phyloP scores from a whole-genome alignment of 2,329 filamentous ascomycete species.

The Acarospora socialis region DNA sequence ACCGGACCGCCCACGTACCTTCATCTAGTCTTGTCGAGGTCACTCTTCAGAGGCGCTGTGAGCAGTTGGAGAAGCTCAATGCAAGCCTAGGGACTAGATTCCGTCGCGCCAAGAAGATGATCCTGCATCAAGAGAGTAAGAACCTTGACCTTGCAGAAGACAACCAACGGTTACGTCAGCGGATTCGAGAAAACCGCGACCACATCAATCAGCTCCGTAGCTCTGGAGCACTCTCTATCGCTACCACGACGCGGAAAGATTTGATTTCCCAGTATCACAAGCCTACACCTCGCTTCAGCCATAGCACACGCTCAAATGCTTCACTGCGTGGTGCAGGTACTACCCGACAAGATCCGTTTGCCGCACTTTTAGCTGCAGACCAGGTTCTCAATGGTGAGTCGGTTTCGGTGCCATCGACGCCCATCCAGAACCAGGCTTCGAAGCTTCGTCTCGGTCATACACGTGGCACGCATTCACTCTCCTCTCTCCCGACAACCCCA shows the following conservation, averaged over 20 bases:
- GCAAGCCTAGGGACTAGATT: constrained; percentile 49
- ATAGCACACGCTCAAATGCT: constrained; percentile 25
- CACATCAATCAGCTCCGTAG: constrained; percentile 69
- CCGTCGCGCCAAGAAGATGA: constrained; percentile 60
- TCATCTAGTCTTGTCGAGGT: too few species aligned
- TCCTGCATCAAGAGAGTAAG: constrained; percentile 64
- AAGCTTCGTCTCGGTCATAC: constrained; percentile 47
- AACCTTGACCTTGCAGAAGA: constrained; percentile 58
- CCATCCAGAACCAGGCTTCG: constrained; percentile 36
- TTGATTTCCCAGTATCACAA: constrained; percentile 31
- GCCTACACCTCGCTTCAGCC: constrained; percentile 26
- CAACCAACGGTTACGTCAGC: constrained; percentile 60
- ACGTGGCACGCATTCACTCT: constrained; percentile 68
- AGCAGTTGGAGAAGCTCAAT: constrained; percentile 53
- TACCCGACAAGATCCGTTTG: constrained; percentile 56
- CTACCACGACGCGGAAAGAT: constrained; percentile 43
- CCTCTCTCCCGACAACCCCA: constrained; percentile 69
- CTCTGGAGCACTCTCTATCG: constrained; percentile 52
- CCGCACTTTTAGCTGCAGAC: constrained; percentile 57
- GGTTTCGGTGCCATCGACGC: constrained; percentile 60
- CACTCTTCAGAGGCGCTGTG: constrained; percentile 45
- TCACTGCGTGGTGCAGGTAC: too few species aligned
- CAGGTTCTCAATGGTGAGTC: constrained; percentile 68
- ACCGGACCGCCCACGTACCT: too few species aligned
- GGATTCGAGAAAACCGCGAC: constrained; percentile 80